Conservation (phyloP, 2,329 filamentous ascomycete species). For the Penicillium hesseltinei region DNA sequence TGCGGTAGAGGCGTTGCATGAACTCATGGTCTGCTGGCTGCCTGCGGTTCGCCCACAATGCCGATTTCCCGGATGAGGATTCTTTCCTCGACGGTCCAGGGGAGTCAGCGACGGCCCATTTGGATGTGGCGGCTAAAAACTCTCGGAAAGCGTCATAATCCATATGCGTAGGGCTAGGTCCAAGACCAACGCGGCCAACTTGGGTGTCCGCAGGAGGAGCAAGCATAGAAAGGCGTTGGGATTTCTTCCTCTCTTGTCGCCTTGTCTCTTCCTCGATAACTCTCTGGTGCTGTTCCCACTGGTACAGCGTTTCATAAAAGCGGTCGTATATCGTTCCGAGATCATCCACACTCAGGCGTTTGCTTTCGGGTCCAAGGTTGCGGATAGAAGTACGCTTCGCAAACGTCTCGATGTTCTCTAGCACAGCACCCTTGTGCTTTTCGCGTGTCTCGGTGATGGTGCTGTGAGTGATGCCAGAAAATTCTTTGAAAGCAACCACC, state of each 20-base stretch:
- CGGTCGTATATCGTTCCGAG: conserved; percentile 88
- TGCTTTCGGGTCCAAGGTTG: conserved; percentile 94
- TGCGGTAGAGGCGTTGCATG: conserved; percentile 78
- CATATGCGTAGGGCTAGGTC: conserved; percentile 88
- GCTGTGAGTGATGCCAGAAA: conserved; percentile 89
- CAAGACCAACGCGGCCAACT: conserved; percentile 81
- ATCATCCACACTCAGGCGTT: conserved; percentile 80
- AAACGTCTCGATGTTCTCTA: conserved; percentile 96
- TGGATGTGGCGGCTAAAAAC: conserved; percentile 83
- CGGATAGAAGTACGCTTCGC: conserved; percentile 94
- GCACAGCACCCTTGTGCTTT: conserved; percentile 90
- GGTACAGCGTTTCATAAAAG: conserved; percentile 89
- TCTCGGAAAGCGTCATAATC: conserved; percentile 96
- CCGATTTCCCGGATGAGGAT: conserved; percentile 51
- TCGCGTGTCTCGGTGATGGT: conserved; percentile 84
- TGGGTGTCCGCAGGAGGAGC: conserved; percentile 61
- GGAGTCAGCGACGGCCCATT: conserved; percentile 89
- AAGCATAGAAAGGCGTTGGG: conserved; percentile 41
- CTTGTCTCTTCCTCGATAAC: conserved; percentile 73
- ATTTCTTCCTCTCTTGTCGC: conserved; percentile 61
- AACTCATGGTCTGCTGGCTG: conserved; percentile 93
- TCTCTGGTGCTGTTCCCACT: conserved; percentile 78
- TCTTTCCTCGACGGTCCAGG: conserved; percentile 60
- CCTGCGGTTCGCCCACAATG: conserved; percentile 56
- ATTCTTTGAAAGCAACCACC: conserved; percentile 99